Evolutionary conservation across 805 yeast species (phyloP), one percentile per base, ranked within the genome.

Genomic region (Cyberlindnera xylosilytica): DNA sequence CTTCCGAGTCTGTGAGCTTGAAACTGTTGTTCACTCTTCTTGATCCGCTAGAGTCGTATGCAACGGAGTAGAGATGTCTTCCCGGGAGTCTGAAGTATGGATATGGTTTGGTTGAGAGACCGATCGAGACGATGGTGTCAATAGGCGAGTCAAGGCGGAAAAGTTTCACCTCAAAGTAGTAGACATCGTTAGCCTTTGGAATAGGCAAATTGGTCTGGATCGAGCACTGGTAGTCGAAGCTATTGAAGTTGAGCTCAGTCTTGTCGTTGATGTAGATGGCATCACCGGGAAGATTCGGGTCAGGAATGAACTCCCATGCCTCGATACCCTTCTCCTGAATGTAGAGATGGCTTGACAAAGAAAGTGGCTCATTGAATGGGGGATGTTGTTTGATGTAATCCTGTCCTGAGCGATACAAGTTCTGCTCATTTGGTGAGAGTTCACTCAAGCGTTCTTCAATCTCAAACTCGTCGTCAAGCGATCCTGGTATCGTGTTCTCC

Each of bases 241-340:
- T 53, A 24, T 41, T 48, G 38, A 55, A 55, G 12, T 34, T 44
- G 3, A 53, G 9, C 28, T 58, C 62, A 1, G 59, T 55, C 27
- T 46, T 53, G 53, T 80, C 78, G 30, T 73, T 66, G n/a, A 87
- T 82, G 33, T 72, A 54, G 47, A 74, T 68, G 53, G 70, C 75
- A 53, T 68, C 77, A 58, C 65, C 72, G 38, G 70, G 74, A 23
- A 76, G 62, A 64, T 71, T 73, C 2, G 66, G 56, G 52, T 61
- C 61, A 9, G 62, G 58, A 17, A 56, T 50, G 59, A 88, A 87
- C 54, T 86, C 91, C 88, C 88, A 87, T 0, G 96, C 96, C 12
- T 74, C 66, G 2, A 88, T 78, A 0, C 95, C 96, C 57, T 83
- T 83, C 51, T 88, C 96, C 56, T 86, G 93, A 19, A 87, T 85